A percentile compares a stretch with the other conserved stretches of the same genome.
These are phyloP conservation scores for Fusarium keratoplasticum DNA, from an alignment of 2,329 filamentous ascomycete species.

Conservation along the genomic window DNA sequence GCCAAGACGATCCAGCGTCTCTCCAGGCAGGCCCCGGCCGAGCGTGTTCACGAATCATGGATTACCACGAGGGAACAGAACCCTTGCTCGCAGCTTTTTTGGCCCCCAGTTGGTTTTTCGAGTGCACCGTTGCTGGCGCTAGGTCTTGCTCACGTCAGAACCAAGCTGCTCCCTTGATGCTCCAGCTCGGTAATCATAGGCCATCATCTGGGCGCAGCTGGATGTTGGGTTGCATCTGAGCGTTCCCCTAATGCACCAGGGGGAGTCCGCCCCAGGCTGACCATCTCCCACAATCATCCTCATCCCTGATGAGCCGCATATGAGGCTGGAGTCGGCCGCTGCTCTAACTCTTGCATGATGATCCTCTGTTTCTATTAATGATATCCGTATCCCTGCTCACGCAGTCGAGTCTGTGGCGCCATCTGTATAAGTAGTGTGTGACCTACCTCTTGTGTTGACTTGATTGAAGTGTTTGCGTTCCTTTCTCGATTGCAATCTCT, in stretches of 20 bases:
- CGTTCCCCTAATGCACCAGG: background rate
- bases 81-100: background rate
- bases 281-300: background rate
- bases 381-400: background rate
- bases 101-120: background rate
- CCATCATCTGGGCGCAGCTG: background rate
- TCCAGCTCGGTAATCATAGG: background rate
- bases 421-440: conserved; percentile 20
- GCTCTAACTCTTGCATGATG: background rate
- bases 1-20: conserved; percentile 6
- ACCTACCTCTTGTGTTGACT: background rate
- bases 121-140: background rate
- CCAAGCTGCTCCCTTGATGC: background rate
- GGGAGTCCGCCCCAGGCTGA: background rate
- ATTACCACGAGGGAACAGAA: background rate
- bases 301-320: background rate
- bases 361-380: background rate
- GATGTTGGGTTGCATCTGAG: conserved; percentile 1
- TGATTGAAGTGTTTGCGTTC: background rate
- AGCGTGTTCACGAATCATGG: background rate
- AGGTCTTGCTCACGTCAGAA: conserved; percentile 23
- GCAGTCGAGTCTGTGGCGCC: background rate
- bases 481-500: background rate
- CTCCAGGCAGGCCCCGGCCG: background rate
- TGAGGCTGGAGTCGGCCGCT: background rate